These are phyloP conservation scores for Nicotiana otophora DNA, from an alignment of 257 asterid genomes.

Conservation along the genomic window DNA sequence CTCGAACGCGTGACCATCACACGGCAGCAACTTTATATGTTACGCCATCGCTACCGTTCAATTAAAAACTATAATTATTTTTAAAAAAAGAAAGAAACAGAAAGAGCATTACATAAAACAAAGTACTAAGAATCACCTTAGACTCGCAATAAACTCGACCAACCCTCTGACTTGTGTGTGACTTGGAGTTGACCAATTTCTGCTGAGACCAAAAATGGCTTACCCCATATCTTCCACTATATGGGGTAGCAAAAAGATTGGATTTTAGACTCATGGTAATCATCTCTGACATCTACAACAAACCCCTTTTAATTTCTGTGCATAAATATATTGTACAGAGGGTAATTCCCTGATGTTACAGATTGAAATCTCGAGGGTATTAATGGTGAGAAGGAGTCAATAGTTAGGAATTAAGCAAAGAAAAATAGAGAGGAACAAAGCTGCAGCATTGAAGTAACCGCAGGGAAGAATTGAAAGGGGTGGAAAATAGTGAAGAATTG, in stretches of 20 bases:
- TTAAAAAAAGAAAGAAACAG: background rate
- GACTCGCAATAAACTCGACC: slow-evolving; percentile 46
- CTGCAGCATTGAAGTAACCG: background rate
- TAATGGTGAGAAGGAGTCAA: background rate
- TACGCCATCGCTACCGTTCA: too few relatives aligned
- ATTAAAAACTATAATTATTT: too few relatives aligned
- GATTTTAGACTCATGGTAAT: slow-evolving; percentile 27
- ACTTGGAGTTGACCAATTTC: slow-evolving; percentile 19
- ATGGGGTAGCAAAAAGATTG: slow-evolving; percentile 20
- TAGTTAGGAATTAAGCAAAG: background rate
- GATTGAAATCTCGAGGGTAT: background rate
- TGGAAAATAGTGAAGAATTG: background rate
- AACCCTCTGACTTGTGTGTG: background rate
- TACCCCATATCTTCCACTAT: slow-evolving; percentile 12
- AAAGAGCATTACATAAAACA: background rate
- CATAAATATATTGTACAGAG: background rate
- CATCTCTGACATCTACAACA: background rate
- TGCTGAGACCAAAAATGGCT: slow-evolving; percentile 6
- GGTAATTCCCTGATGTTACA: background rate
- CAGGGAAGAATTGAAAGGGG: background rate
- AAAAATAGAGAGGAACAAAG: background rate
- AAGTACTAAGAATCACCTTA: slow-evolving; percentile 25
- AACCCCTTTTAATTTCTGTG: background rate
- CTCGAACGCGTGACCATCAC: too few relatives aligned
- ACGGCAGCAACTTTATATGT: too few relatives aligned